Evolutionary conservation across 1,284 basidiomycete genomes (phyloP).

Genomic region (Heterobasidion annosum): DNA sequence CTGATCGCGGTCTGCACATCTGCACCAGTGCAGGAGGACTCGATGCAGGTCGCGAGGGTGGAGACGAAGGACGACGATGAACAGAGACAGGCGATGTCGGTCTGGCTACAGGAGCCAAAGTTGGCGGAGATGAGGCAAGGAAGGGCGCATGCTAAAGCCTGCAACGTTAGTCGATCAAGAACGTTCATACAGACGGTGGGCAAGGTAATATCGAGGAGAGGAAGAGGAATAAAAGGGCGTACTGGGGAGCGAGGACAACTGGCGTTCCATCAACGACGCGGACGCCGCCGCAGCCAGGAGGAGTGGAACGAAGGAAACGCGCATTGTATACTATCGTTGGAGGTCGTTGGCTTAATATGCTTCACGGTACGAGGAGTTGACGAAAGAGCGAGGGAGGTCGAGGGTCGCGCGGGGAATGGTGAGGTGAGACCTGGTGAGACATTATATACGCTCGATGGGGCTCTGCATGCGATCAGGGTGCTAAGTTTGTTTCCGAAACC

Average conservation of each 20-base stretch:
- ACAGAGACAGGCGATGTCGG: conserved; percentile 50
- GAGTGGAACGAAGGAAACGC: not conserved
- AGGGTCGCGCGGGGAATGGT: not conserved
- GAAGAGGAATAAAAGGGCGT: not conserved
- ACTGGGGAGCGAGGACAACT: not conserved
- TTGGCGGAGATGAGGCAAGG: conserved; percentile 33
- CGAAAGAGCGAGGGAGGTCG: not conserved
- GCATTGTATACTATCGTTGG: not conserved
- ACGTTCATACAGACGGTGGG: too few species aligned
- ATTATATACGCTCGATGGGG: not conserved
- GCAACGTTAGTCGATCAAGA: not conserved
- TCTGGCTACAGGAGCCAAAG: conserved; percentile 28
- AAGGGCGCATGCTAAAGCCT: conserved; percentile 34
- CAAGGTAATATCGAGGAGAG: not conserved
- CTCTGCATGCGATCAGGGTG: not conserved
- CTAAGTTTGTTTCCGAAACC: not conserved
- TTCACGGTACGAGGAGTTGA: not conserved
- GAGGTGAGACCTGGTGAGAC: not conserved
- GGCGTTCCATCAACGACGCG: not conserved
- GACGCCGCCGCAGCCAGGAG: not conserved
- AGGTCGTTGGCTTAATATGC: too few species aligned
- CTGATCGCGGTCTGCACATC: conserved; percentile 37
- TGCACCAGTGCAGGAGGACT: conserved; percentile 29
- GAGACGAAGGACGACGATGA: conserved; percentile 32
- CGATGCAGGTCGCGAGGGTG: conserved; percentile 38